These are phyloP conservation scores for Detonula confervacea DNA, from an alignment of 352 stramenopile species.

Conservation along the genomic window DNA sequence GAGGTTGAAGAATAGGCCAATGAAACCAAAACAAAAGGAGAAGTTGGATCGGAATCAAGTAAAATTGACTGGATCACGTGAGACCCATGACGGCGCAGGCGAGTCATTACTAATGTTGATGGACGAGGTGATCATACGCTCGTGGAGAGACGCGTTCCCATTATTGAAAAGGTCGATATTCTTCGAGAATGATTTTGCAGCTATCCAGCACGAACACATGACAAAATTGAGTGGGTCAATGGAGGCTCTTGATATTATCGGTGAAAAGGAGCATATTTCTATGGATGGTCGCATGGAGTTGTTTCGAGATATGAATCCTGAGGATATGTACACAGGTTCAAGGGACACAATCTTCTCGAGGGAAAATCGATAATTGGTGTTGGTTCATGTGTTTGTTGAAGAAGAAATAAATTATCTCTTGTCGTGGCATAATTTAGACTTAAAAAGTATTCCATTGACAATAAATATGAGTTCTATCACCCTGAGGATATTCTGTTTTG, in stretches of 20 bases:
- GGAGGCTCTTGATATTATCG: slow-evolving; percentile 32
- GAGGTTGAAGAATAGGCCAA: slow-evolving; percentile 38
- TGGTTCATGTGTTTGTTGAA: neutral
- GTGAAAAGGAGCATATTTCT: slow-evolving; percentile 30
- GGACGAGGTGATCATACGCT: slow-evolving; percentile 54
- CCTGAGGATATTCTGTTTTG: too few relatives aligned
- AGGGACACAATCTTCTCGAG: neutral
- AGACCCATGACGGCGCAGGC: slow-evolving; percentile 52
- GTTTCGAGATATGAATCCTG: slow-evolving; percentile 43
- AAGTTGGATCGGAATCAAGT: slow-evolving; percentile 62
- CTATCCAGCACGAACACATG: slow-evolving; percentile 44
- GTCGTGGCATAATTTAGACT: too few relatives aligned
- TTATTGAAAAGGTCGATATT: slow-evolving; percentile 48
- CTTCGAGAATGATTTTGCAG: slow-evolving; percentile 50
- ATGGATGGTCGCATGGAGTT: slow-evolving; percentile 42
- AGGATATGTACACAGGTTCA: slow-evolving; percentile 51
- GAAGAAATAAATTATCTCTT: neutral
- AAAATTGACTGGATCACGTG: slow-evolving; percentile 45
- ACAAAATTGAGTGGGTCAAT: slow-evolving; percentile 26
- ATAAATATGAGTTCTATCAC: too few relatives aligned
- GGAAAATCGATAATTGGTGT: neutral
- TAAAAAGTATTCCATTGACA: too few relatives aligned
- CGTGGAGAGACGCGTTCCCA: slow-evolving; percentile 57
- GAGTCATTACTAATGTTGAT: slow-evolving; percentile 52
- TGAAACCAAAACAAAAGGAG: slow-evolving; percentile 53